Base-by-base conservation (phyloP, 2,329 filamentous ascomycete genomes). In the Uncinocarpus reesii region DNA sequence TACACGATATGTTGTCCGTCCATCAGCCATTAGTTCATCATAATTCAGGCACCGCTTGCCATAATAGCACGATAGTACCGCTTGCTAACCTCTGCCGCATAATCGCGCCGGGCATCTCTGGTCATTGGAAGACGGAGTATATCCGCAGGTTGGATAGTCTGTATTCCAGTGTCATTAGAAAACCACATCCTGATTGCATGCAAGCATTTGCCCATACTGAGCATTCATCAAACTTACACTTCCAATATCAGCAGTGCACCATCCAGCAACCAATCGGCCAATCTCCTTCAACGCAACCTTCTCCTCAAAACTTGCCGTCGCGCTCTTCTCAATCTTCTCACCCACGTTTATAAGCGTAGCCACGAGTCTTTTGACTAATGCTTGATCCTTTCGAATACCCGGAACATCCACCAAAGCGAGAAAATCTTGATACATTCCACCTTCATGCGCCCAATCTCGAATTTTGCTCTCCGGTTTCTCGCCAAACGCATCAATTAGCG, bases 261-360 rank as follows among this genome's bases (percentile, higher is more conserved):
- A 76, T 53, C 77, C 76, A 7, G 84, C 84, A 51, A 90, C 79
- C 38, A 81, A 74, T 46, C 79, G 79, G 40, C 83, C 83, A 76
- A 95, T 94, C 60, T 93, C 87, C 54, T 83, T 81, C 47, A 90
- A 75, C 0, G 87, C 86, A 35, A 89, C 86, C 46, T 79, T 71
- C 60, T 84, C 76, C 53, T 80, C 66, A 52, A 78, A 67, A 37
- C 65, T 68, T 46, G 70, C 62, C 23, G 64, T 74, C 16, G 47
- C 10, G 3, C 29, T 47, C 37, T 65, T 60, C 20, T 71, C 63
- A 10, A 67, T 58, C 29, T 61, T 63, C 23, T 65, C 63, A 10
- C 67, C 66, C 56, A 69, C 63, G 2, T 55, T 60, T 7, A 63
- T 65, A 51, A 73, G 66, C 49, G 75, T 71, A 47, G 71, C 68